A percentile compares a stretch with the other conserved stretches of the same genome.
Conservation (phyloP, 2,329 filamentous ascomycete genomes). For the Diaporthe sp. region DNA sequence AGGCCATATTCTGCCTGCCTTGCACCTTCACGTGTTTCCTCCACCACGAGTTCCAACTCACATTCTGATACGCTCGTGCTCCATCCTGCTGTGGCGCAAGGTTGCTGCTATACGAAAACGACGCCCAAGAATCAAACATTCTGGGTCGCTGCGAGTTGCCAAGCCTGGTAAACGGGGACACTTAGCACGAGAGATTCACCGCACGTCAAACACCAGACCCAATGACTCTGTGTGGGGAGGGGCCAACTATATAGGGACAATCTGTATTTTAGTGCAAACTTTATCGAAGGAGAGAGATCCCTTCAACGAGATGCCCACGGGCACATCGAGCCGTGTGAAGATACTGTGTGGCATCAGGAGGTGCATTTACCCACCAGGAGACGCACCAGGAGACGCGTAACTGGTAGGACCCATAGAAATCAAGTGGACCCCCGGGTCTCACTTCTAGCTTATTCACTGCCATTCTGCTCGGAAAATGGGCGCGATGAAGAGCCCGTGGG, state of each 20-base stretch:
- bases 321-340: not conserved
- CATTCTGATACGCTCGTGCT: not conserved
- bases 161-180: not conserved
- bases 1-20: too few species aligned
- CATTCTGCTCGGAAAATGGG: not conserved
- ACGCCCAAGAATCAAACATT: not conserved
- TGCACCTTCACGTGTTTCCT: not conserved
- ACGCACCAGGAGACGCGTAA: not conserved
- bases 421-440: not conserved
- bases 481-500: not conserved
- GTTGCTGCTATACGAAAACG: not conserved
- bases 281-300: not conserved
- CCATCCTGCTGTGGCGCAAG: not conserved
- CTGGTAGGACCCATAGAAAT: not conserved
- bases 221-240: not conserved
- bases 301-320: not conserved
- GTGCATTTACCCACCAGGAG: not conserved
- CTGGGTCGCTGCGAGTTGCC: too few species aligned
- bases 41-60: not conserved
- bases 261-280: not conserved
- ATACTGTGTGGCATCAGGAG: not conserved
- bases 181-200: not conserved
- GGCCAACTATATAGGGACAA: not conserved
- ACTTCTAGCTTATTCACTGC: not conserved
- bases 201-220: not conserved